A percentile compares a stretch with the other conserved stretches of the same genome.
Conservation (phyloP, 2,329 filamentous ascomycete species). For the Arthrobotrys iridis region DNA sequence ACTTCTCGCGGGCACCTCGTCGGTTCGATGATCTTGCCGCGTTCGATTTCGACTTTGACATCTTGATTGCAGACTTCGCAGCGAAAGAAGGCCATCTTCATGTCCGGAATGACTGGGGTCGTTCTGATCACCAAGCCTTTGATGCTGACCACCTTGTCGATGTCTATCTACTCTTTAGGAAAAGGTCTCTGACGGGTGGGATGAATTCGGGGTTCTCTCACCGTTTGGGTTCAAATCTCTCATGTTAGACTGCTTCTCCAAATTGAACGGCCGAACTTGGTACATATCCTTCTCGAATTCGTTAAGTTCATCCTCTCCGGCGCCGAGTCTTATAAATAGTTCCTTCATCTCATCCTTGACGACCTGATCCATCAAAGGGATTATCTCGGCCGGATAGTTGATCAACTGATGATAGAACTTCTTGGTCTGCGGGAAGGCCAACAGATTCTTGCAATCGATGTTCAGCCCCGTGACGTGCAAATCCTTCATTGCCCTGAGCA, state of each 20-base stretch:
- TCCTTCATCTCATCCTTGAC: conserved; percentile 94
- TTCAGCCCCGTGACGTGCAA: conserved; percentile 86
- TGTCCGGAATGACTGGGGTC: conserved; percentile 95
- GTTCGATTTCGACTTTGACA: conserved; percentile 88
- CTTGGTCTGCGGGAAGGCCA: conserved; percentile 87
- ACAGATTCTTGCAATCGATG: conserved; percentile 86
- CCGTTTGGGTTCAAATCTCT: conserved; percentile 90
- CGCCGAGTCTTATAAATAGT: conserved; percentile 74
- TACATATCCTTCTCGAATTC: conserved; percentile 84
- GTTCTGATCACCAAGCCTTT: conserved; percentile 96
- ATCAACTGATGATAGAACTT: conserved; percentile 97
- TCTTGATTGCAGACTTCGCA: conserved; percentile 94
- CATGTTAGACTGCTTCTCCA: conserved; percentile 88
- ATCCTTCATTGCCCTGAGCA: conserved; percentile 89
- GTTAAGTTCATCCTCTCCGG: conserved; percentile 62
- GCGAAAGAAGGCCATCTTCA: conserved; percentile 95
- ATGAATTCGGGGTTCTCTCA: conserved; percentile 60
- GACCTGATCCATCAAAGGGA: conserved; percentile 94
- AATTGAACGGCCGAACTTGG: conserved; percentile 86
- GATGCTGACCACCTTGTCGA: conserved; percentile 93
- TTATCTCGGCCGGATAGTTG: conserved; percentile 93
- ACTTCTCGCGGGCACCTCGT: conserved; percentile 81
- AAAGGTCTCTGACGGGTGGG: not conserved
- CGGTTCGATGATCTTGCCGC: conserved; percentile 94
- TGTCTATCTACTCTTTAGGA: conserved; percentile 67